These are phyloP conservation scores for Aspergillus sclerotiicarbonarius DNA, from an alignment of 495 filamentous ascomycete species.

Conservation along the genomic window DNA sequence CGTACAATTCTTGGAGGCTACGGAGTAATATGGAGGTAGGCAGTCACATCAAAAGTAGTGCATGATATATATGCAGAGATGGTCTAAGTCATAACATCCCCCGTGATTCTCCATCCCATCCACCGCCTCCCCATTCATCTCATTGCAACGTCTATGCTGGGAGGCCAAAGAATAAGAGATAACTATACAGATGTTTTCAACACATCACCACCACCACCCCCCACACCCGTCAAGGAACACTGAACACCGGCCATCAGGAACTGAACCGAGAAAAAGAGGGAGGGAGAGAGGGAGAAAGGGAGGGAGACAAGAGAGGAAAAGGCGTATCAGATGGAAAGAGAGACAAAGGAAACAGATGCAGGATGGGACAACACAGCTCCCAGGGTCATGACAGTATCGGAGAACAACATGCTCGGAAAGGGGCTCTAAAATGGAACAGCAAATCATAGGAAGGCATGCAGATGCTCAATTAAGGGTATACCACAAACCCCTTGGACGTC, in stretches of 20 bases:
- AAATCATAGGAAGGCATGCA: slow-evolving; percentile 37
- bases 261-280: not conserved
- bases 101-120: not conserved
- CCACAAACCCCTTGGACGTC: slow-evolving; percentile 32
- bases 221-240: not conserved
- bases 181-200: slow-evolving; percentile 28
- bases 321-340: not conserved
- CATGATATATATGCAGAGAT: not conserved
- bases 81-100: slow-evolving; percentile 2
- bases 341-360: slow-evolving; percentile 16
- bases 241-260: slow-evolving; percentile 7
- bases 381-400: slow-evolving; percentile 24
- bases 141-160: not conserved
- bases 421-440: slow-evolving; percentile 18
- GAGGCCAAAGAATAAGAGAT: slow-evolving; percentile 15
- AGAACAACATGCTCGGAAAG: slow-evolving; percentile 11
- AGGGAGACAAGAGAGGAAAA: slow-evolving; percentile 11
- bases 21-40: too few species aligned
- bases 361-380: slow-evolving; percentile 17
- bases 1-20: too few species aligned
- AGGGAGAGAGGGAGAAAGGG: slow-evolving; percentile 13
- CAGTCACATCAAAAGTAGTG: slow-evolving; percentile 1
- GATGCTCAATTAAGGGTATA: slow-evolving; percentile 46
- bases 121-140: not conserved
- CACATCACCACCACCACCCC: not conserved